Base-by-base conservation (phyloP, 306 rosid genomes). In the Lablab purpureus region DNA sequence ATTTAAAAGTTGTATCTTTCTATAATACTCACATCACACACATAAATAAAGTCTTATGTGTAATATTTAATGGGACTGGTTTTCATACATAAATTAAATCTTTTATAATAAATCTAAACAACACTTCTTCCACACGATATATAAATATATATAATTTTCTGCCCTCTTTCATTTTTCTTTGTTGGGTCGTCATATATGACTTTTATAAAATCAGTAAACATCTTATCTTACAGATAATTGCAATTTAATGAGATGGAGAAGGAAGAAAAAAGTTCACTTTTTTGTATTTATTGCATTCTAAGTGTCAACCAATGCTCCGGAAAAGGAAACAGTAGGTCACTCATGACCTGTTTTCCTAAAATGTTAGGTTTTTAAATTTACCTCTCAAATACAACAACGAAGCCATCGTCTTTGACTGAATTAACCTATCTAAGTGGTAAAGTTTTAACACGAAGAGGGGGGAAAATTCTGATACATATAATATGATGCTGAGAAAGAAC, bases 1-100 rank as follows among this genome's bases (percentile, higher is more conserved):
- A 28, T 28, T 70, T 47, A 43, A 15, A 69, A 47, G 25, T 27
- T 46, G 59, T 69, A 69, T 46, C 74, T 15, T 69, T 70, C 60
- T 27, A 28, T 10, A 28, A 10, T 27, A 30, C 49, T 23, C 23
- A 4, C 17, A 46, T 23, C 23, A 4, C 17, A 46, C n/a, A 17
- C 59, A 43, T 41, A 10, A 67, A 41, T 67, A 21, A 43, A 67
- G 18, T 45, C 46, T 63, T 6, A 0, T 2, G 0, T 43, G 0
- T 28, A n/a, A 68, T 68, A 46, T 27, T 13, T 46, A 45, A 45
- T 25, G 41, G 12, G 55, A n/a, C 3, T 27, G 0, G 1, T 68
- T 27, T 27, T 47, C 47, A 25, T 43, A 43, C 72, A 7, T 1
- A 15, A 40, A 40, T 40, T 0, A 40, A 40, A 46, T 28, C 0